Evolutionary conservation across 1,284 basidiomycete species (phyloP).

Genomic region (Ceratobasidium sp.): DNA sequence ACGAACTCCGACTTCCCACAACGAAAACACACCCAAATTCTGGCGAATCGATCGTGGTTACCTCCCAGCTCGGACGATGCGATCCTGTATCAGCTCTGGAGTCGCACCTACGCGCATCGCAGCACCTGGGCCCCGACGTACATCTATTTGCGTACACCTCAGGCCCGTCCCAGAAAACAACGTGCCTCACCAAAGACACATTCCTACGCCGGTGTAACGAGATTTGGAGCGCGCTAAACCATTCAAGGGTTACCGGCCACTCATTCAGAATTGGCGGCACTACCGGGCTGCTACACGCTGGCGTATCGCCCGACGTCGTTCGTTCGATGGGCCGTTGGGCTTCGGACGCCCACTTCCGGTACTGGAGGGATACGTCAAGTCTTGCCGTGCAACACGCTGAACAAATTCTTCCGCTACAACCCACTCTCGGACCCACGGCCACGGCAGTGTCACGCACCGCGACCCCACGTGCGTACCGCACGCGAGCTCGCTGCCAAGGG

Average conservation of each 20-base stretch:
- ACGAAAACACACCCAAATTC: constrained; percentile 26
- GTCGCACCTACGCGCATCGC: neutral
- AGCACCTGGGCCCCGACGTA: no score
- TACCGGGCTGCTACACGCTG: constrained; percentile 55
- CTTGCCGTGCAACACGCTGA: constrained; percentile 4
- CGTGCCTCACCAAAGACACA: constrained; percentile 10
- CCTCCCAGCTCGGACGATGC: neutral
- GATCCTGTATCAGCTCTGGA: constrained; percentile 7
- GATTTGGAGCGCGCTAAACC: constrained; percentile 55
- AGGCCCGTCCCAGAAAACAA: neutral
- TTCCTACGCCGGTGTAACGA: constrained; percentile 34
- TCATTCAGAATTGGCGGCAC: constrained; percentile 59
- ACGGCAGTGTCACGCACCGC: no score
- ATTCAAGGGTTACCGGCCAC: constrained; percentile 56
- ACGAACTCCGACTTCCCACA: constrained; percentile 8
- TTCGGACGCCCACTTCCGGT: constrained; percentile 57
- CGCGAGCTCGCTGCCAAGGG: no score
- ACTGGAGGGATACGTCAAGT: constrained; percentile 53
- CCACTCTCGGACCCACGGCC: no score
- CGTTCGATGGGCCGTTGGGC: constrained; percentile 56
- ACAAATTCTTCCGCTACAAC: no score
- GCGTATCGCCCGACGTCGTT: constrained; percentile 58
- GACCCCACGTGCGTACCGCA: no score
- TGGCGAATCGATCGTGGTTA: constrained; percentile 33
- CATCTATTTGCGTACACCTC: constrained; percentile 11